These are phyloP conservation scores for Miscanthus sacchariflorus DNA, from an alignment of 202 grass and related monocot species.

Conservation along the genomic window DNA sequence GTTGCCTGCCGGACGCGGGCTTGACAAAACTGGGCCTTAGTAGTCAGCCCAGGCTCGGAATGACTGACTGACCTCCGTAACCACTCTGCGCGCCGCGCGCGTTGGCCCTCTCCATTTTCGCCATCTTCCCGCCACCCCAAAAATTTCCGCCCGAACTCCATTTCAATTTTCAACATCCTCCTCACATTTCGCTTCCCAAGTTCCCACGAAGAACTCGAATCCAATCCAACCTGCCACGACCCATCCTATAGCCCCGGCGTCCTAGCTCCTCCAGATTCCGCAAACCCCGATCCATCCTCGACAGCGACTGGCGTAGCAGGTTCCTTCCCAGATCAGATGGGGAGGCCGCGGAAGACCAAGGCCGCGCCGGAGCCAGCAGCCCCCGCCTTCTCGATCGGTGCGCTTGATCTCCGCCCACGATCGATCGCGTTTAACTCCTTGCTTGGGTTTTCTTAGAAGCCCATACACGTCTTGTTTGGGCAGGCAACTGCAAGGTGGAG, in stretches of 20 bases:
- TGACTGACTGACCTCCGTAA: too few relatives aligned
- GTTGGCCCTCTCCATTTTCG: neutral
- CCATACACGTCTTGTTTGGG: neutral
- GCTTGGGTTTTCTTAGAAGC: neutral
- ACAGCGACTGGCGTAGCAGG: neutral
- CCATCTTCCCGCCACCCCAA: neutral
- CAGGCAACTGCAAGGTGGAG: constrained; percentile 87
- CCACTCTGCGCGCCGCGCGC: neutral
- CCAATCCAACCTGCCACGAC: neutral
- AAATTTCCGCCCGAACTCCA: constrained; percentile 19
- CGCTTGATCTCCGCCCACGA: neutral
- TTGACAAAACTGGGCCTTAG: neutral
- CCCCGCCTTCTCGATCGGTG: constrained; percentile 53
- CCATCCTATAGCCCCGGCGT: neutral
- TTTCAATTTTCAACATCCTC: neutral
- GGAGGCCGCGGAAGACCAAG: constrained; percentile 49
- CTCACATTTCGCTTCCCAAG: neutral
- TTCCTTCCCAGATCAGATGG: constrained; percentile 45
- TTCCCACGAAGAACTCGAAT: neutral
- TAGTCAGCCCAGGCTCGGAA: neutral
- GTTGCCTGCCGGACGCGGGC: neutral
- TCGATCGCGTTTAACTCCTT: neutral
- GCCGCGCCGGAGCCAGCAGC: constrained; percentile 15
- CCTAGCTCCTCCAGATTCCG: neutral
- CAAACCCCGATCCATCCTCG: constrained; percentile 5